A percentile compares a stretch with the other conserved stretches of the same genome.
Conservation (phyloP, 371 early-diverging fungal species). For the Mortierella sp. region DNA sequence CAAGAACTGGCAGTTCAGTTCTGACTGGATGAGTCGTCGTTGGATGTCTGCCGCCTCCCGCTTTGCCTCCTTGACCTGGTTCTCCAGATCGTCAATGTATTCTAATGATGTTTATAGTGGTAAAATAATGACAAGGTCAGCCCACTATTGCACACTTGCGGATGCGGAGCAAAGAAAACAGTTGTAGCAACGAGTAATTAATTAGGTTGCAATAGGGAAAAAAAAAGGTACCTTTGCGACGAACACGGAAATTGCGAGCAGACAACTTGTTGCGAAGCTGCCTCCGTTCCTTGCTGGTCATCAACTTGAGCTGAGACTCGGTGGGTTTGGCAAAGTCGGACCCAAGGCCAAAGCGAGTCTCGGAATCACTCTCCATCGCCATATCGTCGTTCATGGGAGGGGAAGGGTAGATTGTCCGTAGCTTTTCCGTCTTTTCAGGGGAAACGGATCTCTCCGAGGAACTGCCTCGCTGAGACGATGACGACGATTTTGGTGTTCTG, state of each 20-base stretch:
- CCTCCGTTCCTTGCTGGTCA: conserved; percentile 86
- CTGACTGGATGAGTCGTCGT: conserved; percentile 39
- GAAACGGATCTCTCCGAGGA: conserved; percentile 38
- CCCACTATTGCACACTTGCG: not conserved
- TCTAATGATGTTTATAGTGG: conserved; percentile 40
- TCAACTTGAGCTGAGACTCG: conserved; percentile 60
- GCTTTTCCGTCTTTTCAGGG: conserved; percentile 18
- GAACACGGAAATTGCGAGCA: conserved; percentile 89
- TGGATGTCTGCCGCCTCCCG: conserved; percentile 42
- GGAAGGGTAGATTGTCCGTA: conserved; percentile 28
- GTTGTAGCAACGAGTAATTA: too few relatives aligned
- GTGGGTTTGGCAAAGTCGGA: conserved; percentile 19
- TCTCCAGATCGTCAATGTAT: conserved; percentile 47
- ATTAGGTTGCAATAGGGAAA: conserved; percentile 40
- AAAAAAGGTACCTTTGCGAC: conserved; percentile 84
- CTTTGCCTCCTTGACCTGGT: conserved; percentile 48
- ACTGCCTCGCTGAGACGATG: conserved; percentile 12
- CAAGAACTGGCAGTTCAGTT: conserved; percentile 53
- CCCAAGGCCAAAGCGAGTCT: not conserved
- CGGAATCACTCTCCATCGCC: conserved; percentile 41
- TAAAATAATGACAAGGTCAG: conserved; percentile 59
- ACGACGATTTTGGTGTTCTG: conserved; percentile 1
- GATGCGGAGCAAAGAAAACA: too few relatives aligned
- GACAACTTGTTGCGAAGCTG: conserved; percentile 92
- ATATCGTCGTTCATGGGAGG: conserved; percentile 40